Evolutionary conservation across 148 eudicot species (phyloP), one percentile per base, ranked within the genome.

Genomic region (Chenopodium suecicum): DNA sequence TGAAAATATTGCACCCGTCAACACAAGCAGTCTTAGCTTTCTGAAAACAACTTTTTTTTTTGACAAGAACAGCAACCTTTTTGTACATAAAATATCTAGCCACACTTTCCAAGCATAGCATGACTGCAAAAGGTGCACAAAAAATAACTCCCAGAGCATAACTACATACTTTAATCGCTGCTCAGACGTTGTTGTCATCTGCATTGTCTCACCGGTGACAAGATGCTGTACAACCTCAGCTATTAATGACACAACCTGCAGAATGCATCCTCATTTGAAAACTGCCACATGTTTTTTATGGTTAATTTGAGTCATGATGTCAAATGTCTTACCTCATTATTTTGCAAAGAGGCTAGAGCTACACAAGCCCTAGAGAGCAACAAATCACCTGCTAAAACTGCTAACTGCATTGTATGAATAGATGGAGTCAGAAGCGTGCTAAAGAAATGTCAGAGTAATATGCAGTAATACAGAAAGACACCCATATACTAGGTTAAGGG

Each of bases 131-230:
- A 23, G 25, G 58, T 73, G 70, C 22, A 47, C 46, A 23, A 70
- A 60, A 44, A 25, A 7, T 29, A 44, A 64, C 68, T 80, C 44
- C 79, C 77, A 46, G 64, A 76, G 20, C 60, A 54, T 56, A 22
- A 60, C 37, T 25, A 64, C 88, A 86, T 86, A 93, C 98, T 93
- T 92, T 84, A 92, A 88, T 71, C 96, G 93, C 83, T 93, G 91
- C 73, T 92, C 98, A 80, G 93, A 87, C 78, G 98, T 78, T 20
- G 92, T 85, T 20, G 91, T 91, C 96, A 95, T 93, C 87, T 95
- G 98, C 98, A 95, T 95, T 75, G 98, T 95, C 85, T 95, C 98
- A 41, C 98, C 98, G 32, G 92, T 93, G 81, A 95, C 98, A 81
- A 95, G 98, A 90, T 95, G 96, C 83, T 92, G 93, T 74, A 95